phyloP scores from a whole-genome alignment of 2,329 filamentous ascomycete genomes.

The Drechslerella stenobrocha region DNA sequence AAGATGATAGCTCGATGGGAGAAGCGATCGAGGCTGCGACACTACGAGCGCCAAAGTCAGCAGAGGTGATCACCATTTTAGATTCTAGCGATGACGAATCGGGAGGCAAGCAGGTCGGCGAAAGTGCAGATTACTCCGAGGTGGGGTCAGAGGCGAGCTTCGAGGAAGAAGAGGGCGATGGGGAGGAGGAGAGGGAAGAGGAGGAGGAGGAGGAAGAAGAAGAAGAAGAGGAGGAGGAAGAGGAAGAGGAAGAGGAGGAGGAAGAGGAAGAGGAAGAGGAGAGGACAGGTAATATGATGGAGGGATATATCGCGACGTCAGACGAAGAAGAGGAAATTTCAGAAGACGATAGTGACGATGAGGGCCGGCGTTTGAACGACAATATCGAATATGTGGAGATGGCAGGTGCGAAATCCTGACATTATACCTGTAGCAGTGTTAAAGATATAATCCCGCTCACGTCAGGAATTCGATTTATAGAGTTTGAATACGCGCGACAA shows the following conservation, averaged over 20 bases:
- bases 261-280: not conserved
- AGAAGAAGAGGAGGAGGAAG: slow-evolving; percentile 7
- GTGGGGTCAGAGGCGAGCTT: not conserved
- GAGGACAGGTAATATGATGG: not conserved
- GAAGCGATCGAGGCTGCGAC: too few relatives aligned
- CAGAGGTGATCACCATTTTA: slow-evolving; percentile 31
- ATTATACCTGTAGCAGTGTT: not conserved
- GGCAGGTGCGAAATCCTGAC: slow-evolving; percentile 27
- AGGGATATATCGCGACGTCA: not conserved
- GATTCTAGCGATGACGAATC: slow-evolving; percentile 35
- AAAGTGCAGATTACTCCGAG: not conserved
- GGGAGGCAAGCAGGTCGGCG: not conserved
- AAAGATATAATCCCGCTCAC: slow-evolving; percentile 3
- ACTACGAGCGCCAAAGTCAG: not conserved
- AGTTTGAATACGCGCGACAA: slow-evolving; percentile 10
- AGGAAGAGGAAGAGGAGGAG: slow-evolving; percentile 4
- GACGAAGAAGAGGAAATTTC: slow-evolving; percentile 11
- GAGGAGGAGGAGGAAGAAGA: slow-evolving; percentile 1
- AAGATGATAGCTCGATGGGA: too few relatives aligned
- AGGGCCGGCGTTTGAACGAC: slow-evolving; percentile 5
- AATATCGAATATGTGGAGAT: slow-evolving; percentile 26
- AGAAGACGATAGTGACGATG: slow-evolving; percentile 1
- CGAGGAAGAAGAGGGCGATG: not conserved
- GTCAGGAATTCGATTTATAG: slow-evolving; percentile 9
- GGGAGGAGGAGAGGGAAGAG: not conserved